These are phyloP conservation scores for Podospora pseudopauciseta DNA, from an alignment of 495 filamentous ascomycete species.

Conservation along the genomic window DNA sequence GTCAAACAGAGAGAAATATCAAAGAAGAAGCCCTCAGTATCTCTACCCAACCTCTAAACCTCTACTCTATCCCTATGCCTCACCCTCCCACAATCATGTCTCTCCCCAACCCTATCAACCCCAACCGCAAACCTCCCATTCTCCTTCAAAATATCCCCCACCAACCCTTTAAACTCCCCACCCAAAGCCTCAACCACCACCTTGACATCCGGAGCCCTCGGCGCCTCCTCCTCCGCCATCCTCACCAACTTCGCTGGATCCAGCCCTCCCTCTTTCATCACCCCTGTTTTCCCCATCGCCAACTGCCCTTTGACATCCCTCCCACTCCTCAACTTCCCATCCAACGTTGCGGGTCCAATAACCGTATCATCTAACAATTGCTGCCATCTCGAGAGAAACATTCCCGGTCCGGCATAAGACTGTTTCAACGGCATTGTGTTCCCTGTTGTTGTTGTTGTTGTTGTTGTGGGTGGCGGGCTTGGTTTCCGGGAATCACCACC, in stretches of 20 bases:
- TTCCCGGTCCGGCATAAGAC: constrained; percentile 52
- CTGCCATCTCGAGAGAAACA: constrained; percentile 63
- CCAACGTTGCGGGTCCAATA: constrained; percentile 50
- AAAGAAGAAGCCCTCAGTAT: background rate
- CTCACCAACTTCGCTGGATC: constrained; percentile 18
- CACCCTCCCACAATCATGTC: background rate
- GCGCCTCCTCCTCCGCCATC: constrained; percentile 18
- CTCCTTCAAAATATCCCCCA: constrained; percentile 23
- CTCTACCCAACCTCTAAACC: background rate
- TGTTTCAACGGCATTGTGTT: background rate
- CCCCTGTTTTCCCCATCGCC: constrained; percentile 45
- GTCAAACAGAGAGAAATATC: no score
- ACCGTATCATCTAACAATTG: constrained; percentile 55
- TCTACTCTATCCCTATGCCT: constrained; percentile 4
- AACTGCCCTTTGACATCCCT: constrained; percentile 47
- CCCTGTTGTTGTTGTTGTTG: background rate
- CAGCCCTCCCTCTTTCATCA: constrained; percentile 27
- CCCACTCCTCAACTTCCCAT: constrained; percentile 48
- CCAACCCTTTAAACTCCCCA: constrained; percentile 32
- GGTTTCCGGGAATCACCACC: background rate
- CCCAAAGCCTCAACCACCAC: constrained; percentile 39
- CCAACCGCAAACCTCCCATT: background rate
- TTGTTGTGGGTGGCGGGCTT: background rate
- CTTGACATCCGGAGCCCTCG: constrained; percentile 35
- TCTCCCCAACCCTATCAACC: background rate